phyloP scores from a whole-genome alignment of 441 rosid species.

The Pelargonium cotyledonis region DNA sequence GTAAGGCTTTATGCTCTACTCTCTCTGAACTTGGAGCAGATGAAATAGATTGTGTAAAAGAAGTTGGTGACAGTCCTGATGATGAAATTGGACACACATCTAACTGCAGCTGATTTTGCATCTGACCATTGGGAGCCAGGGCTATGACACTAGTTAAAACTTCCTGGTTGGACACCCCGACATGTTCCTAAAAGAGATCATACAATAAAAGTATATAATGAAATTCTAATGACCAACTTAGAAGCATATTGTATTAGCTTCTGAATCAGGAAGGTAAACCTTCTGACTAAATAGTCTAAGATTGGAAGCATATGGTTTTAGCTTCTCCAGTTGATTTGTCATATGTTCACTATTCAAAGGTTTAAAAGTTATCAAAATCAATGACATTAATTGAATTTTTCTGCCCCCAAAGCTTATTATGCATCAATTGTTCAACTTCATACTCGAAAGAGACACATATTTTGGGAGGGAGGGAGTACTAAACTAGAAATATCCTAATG shows the following conservation, averaged over 20 bases:
- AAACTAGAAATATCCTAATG: too few relatives aligned
- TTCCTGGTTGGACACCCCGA: slow-evolving; percentile 26
- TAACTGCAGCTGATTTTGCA: slow-evolving; percentile 34
- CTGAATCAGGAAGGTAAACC: not conserved
- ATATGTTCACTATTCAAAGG: too few relatives aligned
- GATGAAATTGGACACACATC: slow-evolving; percentile 28
- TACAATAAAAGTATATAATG: not conserved
- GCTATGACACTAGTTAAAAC: slow-evolving; percentile 18
- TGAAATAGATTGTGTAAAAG: slow-evolving; percentile 5
- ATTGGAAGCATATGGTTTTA: too few relatives aligned
- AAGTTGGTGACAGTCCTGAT: slow-evolving; percentile 22
- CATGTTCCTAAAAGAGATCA: slow-evolving; percentile 29
- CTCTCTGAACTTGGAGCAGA: slow-evolving; percentile 1
- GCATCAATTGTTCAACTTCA: too few relatives aligned
- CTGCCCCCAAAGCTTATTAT: too few relatives aligned
- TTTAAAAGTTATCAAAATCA: too few relatives aligned
- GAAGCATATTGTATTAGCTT: not conserved
- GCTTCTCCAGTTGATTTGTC: too few relatives aligned
- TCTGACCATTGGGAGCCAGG: slow-evolving; percentile 27
- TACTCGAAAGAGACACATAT: too few relatives aligned
- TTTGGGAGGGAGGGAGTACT: too few relatives aligned
- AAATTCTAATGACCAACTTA: slow-evolving; percentile 1
- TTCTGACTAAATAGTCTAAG: not conserved
- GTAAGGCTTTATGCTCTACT: slow-evolving; percentile 31
- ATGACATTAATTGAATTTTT: too few relatives aligned